A percentile compares a stretch with the other conserved stretches of the same genome.
phyloP scores from a whole-genome alignment of 2,329 filamentous ascomycete genomes.

The Penicillium fuscoglaucum region DNA sequence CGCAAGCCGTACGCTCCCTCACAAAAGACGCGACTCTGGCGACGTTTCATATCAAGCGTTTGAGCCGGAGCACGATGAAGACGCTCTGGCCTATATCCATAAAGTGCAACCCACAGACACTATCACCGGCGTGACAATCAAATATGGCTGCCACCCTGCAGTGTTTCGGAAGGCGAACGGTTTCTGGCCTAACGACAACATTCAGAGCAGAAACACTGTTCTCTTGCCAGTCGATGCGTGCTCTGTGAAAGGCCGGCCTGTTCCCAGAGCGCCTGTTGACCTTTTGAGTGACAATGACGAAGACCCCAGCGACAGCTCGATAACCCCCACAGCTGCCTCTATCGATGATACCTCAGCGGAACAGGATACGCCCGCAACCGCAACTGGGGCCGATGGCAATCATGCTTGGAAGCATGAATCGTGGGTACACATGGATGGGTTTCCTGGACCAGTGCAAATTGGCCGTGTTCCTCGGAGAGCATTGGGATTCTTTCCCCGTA shows the following conservation, averaged over 20 bases:
- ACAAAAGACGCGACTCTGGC: conserved; percentile 50
- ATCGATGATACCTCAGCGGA: conserved; percentile 6
- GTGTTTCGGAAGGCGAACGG: conserved; percentile 84
- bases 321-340: conserved; percentile 26
- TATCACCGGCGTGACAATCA: conserved; percentile 84
- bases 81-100: conserved; percentile 88
- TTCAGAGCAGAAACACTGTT: conserved; percentile 79
- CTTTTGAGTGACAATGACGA: conserved; percentile 31
- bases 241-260: conserved; percentile 70
- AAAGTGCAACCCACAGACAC: conserved; percentile 80
- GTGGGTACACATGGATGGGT: conserved; percentile 79
- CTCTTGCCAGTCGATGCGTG: conserved; percentile 88
- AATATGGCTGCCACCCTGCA: conserved; percentile 82
- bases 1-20: conserved; percentile 38
- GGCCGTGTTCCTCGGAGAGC: conserved; percentile 76
- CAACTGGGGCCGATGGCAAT: conserved; percentile 56
- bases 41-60: conserved; percentile 34
- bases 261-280: conserved; percentile 37
- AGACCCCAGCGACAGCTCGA: conserved; percentile 38
- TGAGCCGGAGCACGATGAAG: conserved; percentile 59
- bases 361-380: conserved; percentile 11
- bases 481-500: conserved; percentile 88
- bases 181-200: conserved; percentile 89
- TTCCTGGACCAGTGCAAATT: conserved; percentile 74
- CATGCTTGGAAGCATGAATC: conserved; percentile 80